phyloP scores from a whole-genome alignment of 2,329 filamentous ascomycete species.

The Botrytis fabae region DNA sequence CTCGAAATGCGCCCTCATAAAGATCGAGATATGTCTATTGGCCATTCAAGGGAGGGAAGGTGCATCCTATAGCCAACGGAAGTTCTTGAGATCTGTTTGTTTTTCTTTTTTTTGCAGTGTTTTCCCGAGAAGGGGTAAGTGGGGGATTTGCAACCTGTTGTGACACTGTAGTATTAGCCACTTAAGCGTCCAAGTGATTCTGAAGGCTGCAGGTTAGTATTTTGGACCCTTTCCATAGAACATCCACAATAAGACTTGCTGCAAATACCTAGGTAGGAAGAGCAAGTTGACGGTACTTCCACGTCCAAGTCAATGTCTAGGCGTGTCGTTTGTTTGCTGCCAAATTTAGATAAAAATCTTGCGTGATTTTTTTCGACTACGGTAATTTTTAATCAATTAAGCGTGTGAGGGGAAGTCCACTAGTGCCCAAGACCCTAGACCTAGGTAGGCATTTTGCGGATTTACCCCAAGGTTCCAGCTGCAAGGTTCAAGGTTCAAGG shows the following conservation, averaged over 20 bases:
- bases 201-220: not conserved
- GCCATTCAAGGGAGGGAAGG: not conserved
- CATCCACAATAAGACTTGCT: not conserved
- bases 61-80: not conserved
- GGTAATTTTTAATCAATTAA: not conserved
- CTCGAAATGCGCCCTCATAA: slow-evolving; percentile 19
- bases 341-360: slow-evolving; percentile 7
- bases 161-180: slow-evolving; percentile 12
- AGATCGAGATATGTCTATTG: not conserved
- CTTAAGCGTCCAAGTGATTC: not conserved
- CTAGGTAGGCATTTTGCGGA: not conserved
- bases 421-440: not conserved
- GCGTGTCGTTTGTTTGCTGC: not conserved
- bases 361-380: not conserved
- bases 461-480: not conserved
- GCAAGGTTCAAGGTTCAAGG: not conserved
- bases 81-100: not conserved
- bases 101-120: not conserved
- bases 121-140: slow-evolving; percentile 10
- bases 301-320: not conserved
- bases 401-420: not conserved
- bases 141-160: slow-evolving; percentile 19
- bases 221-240: not conserved
- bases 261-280: not conserved
- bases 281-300: not conserved